These are phyloP conservation scores for Pythium dissotocum DNA, from an alignment of 352 stramenopile species.

Conservation along the genomic window DNA sequence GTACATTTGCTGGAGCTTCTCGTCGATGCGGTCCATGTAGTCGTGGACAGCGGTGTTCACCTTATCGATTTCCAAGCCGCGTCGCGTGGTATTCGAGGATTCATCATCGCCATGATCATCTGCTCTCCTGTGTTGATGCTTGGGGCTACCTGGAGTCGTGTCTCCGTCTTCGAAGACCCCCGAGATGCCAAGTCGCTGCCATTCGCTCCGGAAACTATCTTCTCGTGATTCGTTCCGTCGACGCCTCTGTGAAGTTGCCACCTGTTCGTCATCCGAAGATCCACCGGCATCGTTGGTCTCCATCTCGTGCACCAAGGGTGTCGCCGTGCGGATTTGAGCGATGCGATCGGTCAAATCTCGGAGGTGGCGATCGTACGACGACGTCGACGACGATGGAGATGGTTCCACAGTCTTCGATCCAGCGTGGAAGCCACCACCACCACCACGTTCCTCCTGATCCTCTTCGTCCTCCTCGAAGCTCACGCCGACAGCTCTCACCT, in stretches of 20 bases:
- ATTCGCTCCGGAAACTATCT: slow-evolving; percentile 33
- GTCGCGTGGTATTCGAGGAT: slow-evolving; percentile 6
- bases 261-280: background rate
- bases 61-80: slow-evolving; percentile 60
- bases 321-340: slow-evolving; percentile 12
- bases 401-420: background rate
- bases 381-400: slow-evolving; percentile 14
- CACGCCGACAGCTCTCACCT: slow-evolving; percentile 43
- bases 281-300: background rate
- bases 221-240: background rate
- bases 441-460: background rate
- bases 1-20: slow-evolving; percentile 81
- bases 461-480: slow-evolving; percentile 33
- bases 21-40: slow-evolving; percentile 84
- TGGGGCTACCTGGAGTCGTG: background rate
- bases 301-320: background rate
- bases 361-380: slow-evolving; percentile 24
- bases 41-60: slow-evolving; percentile 69
- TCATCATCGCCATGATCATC: slow-evolving; percentile 4
- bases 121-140: background rate
- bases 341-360: slow-evolving; percentile 22
- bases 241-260: background rate
- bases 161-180: slow-evolving; percentile 29
- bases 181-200: slow-evolving; percentile 40
- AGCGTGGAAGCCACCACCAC: background rate